phyloP scores from a whole-genome alignment of 768 basidiomycete species.

The Tylopilus subfusipes region DNA sequence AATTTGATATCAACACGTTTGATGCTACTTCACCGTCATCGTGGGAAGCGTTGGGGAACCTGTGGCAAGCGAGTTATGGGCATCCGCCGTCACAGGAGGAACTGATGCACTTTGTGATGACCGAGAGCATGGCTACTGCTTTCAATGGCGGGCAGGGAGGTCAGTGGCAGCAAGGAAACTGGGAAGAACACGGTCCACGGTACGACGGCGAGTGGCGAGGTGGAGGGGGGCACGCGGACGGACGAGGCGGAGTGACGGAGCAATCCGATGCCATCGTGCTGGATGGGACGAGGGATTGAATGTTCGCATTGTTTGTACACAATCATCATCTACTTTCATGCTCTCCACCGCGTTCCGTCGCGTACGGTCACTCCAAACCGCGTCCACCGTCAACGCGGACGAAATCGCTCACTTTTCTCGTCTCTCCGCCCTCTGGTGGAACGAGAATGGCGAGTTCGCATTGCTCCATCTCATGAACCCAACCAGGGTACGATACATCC shows the following conservation, averaged over 20 bases:
- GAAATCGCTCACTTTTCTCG: slow-evolving; percentile 90
- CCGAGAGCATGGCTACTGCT: slow-evolving; percentile 26
- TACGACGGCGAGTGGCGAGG: slow-evolving; percentile 37
- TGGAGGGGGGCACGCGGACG: slow-evolving; percentile 27
- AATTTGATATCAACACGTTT: slow-evolving; percentile 69
- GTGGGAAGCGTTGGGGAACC: slow-evolving; percentile 78
- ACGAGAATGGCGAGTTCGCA: slow-evolving; percentile 86
- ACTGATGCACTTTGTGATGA: slow-evolving; percentile 70
- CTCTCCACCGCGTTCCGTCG: slow-evolving; percentile 19
- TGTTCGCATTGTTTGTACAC: slow-evolving; percentile 23
- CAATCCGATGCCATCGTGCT: slow-evolving; percentile 49
- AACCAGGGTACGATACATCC: slow-evolving; percentile 76
- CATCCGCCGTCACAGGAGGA: slow-evolving; percentile 68
- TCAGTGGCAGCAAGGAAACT: slow-evolving; percentile 23
- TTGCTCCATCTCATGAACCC: slow-evolving; percentile 96
- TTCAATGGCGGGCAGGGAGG: slow-evolving; percentile 18
- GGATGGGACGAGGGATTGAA: slow-evolving; percentile 38
- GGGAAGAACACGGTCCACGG: slow-evolving; percentile 34
- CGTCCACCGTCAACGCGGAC: slow-evolving; percentile 53
- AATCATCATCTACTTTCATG: slow-evolving; percentile 1
- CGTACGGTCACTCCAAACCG: slow-evolving; percentile 21
- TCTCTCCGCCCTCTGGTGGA: slow-evolving; percentile 93
- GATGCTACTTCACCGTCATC: slow-evolving; percentile 68
- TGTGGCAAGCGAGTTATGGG: slow-evolving; percentile 71
- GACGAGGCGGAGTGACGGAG: slow-evolving; percentile 4